Conservation (phyloP, 2,329 filamentous ascomycete genomes). For the Xylaria polymorpha region DNA sequence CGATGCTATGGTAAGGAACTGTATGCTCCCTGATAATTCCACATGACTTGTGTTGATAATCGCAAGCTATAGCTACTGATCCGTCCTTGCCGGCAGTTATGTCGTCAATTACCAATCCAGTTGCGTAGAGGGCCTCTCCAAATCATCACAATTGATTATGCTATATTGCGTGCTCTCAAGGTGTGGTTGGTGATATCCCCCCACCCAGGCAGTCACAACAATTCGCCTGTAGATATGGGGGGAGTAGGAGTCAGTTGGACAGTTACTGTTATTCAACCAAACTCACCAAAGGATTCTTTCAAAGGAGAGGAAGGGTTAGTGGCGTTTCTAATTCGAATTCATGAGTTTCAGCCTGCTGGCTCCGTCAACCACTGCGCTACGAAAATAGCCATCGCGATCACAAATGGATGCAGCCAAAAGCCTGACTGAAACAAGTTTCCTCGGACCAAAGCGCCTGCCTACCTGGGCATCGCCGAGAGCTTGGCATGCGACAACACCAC, state of each 20-base stretch:
- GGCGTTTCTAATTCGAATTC: neutral
- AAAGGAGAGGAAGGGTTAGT: neutral
- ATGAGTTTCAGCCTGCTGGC: neutral
- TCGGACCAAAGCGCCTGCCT: constrained; percentile 19
- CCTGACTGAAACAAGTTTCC: constrained; percentile 14
- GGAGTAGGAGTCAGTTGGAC: neutral
- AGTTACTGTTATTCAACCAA: neutral
- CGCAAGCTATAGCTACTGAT: neutral
- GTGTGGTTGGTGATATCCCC: constrained; percentile 1
- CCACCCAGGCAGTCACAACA: neutral
- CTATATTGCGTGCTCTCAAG: constrained; percentile 39
- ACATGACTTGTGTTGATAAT: neutral
- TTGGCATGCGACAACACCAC: constrained; percentile 36
- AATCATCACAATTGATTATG: constrained; percentile 29
- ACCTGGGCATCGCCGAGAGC: constrained; percentile 25
- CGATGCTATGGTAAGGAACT: neutral
- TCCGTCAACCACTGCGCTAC: neutral
- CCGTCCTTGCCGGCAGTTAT: neutral
- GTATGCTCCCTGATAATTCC: neutral
- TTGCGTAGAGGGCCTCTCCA: constrained; percentile 21
- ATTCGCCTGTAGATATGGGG: neutral
- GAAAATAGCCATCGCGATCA: constrained; percentile 13
- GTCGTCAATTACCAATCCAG: constrained; percentile 31
- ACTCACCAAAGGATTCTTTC: neutral
- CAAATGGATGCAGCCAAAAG: constrained; percentile 9